phyloP scores from a whole-genome alignment of 192 early-diverging fungal species.

The Pilobolus umbonatus region DNA sequence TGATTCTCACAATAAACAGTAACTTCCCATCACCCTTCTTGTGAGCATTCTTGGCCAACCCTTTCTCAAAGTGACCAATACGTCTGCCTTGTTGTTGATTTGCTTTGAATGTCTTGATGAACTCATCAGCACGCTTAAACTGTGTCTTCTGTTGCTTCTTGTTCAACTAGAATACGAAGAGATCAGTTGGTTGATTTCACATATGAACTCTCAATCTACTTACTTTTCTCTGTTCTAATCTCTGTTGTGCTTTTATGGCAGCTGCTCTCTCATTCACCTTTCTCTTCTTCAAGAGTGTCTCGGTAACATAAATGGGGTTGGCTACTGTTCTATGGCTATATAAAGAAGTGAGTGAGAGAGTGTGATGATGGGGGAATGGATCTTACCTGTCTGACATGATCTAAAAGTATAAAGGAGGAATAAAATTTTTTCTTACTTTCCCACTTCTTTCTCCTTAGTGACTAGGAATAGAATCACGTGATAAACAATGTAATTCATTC shows the following conservation, averaged over 20 bases:
- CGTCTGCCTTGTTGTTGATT: conserved; percentile 13
- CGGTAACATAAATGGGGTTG: conserved; percentile 67
- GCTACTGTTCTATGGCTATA: conserved; percentile 40
- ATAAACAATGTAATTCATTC: no score
- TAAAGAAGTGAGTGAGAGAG: no score
- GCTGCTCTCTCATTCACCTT: conserved; percentile 66
- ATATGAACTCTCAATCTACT: background rate
- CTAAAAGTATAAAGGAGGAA: no score
- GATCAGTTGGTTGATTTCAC: background rate
- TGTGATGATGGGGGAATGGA: no score
- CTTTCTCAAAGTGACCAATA: conserved; percentile 6
- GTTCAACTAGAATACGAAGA: background rate
- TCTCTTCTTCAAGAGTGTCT: conserved; percentile 79
- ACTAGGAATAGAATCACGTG: no score
- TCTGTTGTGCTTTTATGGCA: conserved; percentile 39
- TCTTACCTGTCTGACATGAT: no score
- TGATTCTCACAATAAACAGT: conserved; percentile 17
- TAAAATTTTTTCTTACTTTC: no score
- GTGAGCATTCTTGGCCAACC: background rate
- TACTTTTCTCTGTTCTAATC: conserved; percentile 8
- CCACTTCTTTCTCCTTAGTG: no score
- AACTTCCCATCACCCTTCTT: conserved; percentile 2
- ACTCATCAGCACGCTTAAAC: conserved; percentile 24
- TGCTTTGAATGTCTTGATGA: conserved; percentile 6
- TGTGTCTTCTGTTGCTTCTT: conserved; percentile 16